Base-by-base conservation (phyloP, 2,329 filamentous ascomycete genomes). In the Hypoxylon sp. region DNA sequence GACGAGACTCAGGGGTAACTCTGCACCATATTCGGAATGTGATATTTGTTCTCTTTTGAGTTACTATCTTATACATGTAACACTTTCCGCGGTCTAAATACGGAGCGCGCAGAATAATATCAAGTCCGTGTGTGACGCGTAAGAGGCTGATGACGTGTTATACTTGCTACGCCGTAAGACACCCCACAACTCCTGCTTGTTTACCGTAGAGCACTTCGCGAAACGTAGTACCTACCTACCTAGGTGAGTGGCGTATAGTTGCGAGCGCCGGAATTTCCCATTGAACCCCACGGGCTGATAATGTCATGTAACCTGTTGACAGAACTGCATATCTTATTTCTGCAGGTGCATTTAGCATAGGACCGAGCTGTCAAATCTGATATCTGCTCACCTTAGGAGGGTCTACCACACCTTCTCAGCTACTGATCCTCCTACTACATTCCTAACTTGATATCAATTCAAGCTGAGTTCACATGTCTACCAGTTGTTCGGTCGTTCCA, bases 231-330 rank as follows among this genome's bases (percentile, higher is more conserved):
- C 8, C 29, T 31, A 22, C 8, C 29, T 31, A 22, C 11, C 44
- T 44, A 44, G 48, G 35, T 46, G 9, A 19, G 19, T 17, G 17
- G 39, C 39, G 39, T 46, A 13, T 46, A 9, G 31, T 33, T 10
- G 10, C 31, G 14, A 26, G 19, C 8, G 22, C 33, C 24, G 48
- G 37, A n/a, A 17, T 3, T 19, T 26, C 11, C 13, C 22, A 4
- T 4, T 19, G 3, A 22, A 44, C 19, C 39, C 39, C 17, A 22
- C 51, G 44, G 14, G 35, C 26, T 39, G 51, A 46, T 63, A 58
- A 56, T 24, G 31, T 29, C 55, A 70, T 67, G 63, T 63, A 66
- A 69, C 63, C 51, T 50, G 11, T 58, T 33, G 39, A 31, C 52
- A 50, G 22, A 42, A 37, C 17, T 39, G 24, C 47, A 44, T 37